Conservation (phyloP, 148 eudicot species). For the Cornus suecica region DNA sequence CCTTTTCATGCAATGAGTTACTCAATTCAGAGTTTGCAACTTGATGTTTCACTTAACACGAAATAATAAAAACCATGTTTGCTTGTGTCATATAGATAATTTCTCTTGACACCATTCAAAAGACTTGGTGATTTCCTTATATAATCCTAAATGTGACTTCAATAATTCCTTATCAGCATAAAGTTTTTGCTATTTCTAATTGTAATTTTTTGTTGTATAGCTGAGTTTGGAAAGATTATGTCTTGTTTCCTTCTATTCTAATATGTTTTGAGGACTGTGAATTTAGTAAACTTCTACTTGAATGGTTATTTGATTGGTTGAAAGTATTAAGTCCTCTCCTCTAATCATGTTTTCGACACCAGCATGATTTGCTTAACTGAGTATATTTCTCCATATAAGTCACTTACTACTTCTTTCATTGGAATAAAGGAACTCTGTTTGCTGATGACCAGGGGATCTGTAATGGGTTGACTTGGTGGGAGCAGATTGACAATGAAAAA, state of each 20-base stretch:
- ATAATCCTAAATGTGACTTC: not conserved
- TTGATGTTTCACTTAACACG: no score
- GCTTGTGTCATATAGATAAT: no score
- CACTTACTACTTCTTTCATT: constrained; percentile 86
- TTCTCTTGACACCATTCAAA: no score
- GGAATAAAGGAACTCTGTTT: constrained; percentile 93
- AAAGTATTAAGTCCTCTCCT: not conserved
- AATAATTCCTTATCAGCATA: no score
- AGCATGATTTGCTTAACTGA: not conserved
- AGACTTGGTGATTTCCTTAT: not conserved
- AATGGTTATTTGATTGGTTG: not conserved
- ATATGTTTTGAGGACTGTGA: not conserved
- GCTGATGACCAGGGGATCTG: constrained; percentile 95
- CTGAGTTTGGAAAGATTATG: constrained; percentile 3
- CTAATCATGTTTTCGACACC: not conserved
- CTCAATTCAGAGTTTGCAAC: no score
- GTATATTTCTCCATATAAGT: constrained; percentile 31
- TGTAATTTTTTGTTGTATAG: not conserved
- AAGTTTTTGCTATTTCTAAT: no score
- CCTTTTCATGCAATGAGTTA: no score
- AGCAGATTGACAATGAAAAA: constrained; percentile 83
- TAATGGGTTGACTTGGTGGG: constrained; percentile 96
- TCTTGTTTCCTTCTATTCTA: not conserved
- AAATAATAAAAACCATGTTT: no score
- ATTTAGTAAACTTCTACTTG: not conserved